Base-by-base conservation (phyloP, 169 alveolate species). In the Plasmodium fragile region DNA sequence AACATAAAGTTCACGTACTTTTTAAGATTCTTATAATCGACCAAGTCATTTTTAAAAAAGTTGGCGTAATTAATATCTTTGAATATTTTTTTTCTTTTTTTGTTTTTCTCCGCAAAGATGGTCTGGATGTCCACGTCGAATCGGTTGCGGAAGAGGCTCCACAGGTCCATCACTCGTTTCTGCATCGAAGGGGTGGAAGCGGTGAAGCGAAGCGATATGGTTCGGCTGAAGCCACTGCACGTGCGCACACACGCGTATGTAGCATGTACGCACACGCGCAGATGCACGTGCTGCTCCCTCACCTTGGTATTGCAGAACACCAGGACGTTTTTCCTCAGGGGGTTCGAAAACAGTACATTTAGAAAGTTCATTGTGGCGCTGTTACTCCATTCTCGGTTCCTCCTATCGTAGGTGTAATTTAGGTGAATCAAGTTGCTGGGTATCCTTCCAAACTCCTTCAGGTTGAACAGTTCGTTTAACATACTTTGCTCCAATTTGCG, bases 271-370 rank as follows among this genome's bases (percentile, higher is more conserved):
- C 25, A 59, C 34, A 7, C 18, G 13, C 16, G 71, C 18, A 53
- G 1, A 4, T 4, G 71, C 71, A 4, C 22, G 32, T 41, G 0
- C 16, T 45, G 73, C n/a, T n/a, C 43, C 18, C 77, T 18, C 34
- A 85, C 93, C 80, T 85, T 85, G 1, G 93, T 85, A 69, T 85
- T 85, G 43, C 93, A 85, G 52, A 85, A 85, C 3, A 85, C 93
- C 41, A 85, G 65, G 43, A 85, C 85, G 45, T 85, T 85, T 6
- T 85, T 85, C 28, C 79, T 18, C 52, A 85, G 49, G 25, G 93
- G 93, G 43, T 73, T 85, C 11, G 93, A 85, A 85, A 85, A 85
- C 3, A 85, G 32, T 13, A 85, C 59, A 34, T 49, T 85, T 34
- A 85, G 34, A 18, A 85, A 85, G 43, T 73, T 73, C n/a, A 53